Evolutionary conservation across 176 grass and related monocot genomes (phyloP).

Genomic region (Zoysia pacifica): DNA sequence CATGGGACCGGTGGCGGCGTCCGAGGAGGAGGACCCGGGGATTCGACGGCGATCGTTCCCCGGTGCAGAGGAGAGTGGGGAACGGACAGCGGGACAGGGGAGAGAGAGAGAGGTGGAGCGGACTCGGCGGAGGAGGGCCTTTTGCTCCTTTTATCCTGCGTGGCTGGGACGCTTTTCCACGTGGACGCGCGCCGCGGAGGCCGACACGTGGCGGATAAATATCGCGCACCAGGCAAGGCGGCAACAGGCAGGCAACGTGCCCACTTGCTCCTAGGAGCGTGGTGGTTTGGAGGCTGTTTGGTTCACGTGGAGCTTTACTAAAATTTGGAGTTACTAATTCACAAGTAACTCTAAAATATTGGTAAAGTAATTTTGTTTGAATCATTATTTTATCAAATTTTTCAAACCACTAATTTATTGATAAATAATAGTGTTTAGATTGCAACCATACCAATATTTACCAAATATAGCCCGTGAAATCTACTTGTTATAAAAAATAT

Average conservation of each 20-base stretch:
- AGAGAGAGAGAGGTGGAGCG: neutral
- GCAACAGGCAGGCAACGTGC: neutral
- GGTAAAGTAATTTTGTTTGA: too few species aligned
- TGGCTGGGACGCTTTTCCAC: conserved; percentile 53
- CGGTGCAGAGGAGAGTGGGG: neutral
- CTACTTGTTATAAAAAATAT: too few species aligned
- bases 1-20: neutral
- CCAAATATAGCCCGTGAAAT: too few species aligned
- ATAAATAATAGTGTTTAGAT: too few species aligned
- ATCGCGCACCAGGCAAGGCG: neutral
- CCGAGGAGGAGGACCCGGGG: neutral
- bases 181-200: neutral
- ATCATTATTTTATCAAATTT: too few species aligned
- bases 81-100: neutral
- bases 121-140: neutral
- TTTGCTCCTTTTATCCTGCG: conserved; percentile 34
- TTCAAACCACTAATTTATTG: too few species aligned
- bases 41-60: neutral
- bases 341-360: too few species aligned
- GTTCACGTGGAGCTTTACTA: too few species aligned
- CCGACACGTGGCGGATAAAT: conserved; percentile 32
- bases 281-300: too few species aligned
- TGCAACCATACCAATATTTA: too few species aligned
- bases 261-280: too few species aligned
- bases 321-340: too few species aligned